Evolutionary conservation across 75 land plant species (phyloP).

Genomic region (Azolla pinnata): DNA sequence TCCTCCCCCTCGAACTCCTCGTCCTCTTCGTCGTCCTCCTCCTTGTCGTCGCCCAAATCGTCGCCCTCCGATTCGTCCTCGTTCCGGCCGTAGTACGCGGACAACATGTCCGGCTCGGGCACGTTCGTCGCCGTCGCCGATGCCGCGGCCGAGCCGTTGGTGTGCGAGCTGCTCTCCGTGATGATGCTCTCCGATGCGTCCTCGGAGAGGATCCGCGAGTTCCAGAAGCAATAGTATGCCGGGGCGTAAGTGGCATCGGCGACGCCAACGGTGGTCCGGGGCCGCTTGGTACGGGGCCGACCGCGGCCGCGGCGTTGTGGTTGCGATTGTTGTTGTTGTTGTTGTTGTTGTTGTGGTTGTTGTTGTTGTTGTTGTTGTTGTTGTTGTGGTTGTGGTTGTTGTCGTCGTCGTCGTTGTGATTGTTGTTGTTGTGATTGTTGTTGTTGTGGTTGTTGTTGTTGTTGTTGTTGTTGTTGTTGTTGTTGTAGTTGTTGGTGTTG

Average conservation of each 20-base stretch:
- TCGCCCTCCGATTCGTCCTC: not conserved
- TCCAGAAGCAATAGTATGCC: slow-evolving; percentile 7
- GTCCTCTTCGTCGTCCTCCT: not conserved
- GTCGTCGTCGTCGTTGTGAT: too few species aligned
- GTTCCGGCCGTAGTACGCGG: not conserved
- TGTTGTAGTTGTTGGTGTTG: too few species aligned
- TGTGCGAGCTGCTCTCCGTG: not conserved
- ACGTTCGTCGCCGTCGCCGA: not conserved
- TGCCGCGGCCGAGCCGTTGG: too few species aligned
- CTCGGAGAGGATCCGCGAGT: not conserved
- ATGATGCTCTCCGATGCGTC: slow-evolving; percentile 3
- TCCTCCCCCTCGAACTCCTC: not conserved
- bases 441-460: too few species aligned
- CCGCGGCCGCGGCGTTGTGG: not conserved
- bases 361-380: too few species aligned
- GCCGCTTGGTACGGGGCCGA: not conserved
- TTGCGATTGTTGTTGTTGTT: too few species aligned
- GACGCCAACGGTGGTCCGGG: not conserved
- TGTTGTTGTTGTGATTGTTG: too few species aligned
- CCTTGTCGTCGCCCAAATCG: not conserved
- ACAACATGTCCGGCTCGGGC: not conserved
- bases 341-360: not conserved
- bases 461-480: too few species aligned
- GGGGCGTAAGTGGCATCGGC: too few species aligned
- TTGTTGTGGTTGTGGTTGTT: too few species aligned